Conservation (phyloP, 2,329 filamentous ascomycete genomes). For the Knufia fluminis region DNA sequence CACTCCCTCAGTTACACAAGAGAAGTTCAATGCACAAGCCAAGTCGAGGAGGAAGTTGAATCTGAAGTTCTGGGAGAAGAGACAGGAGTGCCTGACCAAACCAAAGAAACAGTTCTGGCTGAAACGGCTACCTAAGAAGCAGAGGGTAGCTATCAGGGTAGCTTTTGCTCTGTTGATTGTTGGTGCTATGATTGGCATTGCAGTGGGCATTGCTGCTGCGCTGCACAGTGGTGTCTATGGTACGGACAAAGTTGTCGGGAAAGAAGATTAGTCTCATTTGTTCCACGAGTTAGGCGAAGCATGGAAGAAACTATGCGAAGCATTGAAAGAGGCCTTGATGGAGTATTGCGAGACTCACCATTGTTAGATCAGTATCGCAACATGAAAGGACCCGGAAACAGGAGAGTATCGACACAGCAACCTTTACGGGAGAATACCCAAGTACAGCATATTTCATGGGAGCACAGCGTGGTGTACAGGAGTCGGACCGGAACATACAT, state of each 20-base stretch:
- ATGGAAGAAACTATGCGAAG: neutral
- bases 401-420: neutral
- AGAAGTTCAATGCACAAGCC: slow-evolving; percentile 18
- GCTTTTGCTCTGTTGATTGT: slow-evolving; percentile 34
- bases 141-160: slow-evolving; percentile 32
- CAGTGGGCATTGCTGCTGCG: slow-evolving; percentile 35
- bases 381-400: too few relatives aligned
- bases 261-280: neutral
- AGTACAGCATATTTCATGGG: neutral
- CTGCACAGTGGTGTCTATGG: slow-evolving; percentile 38
- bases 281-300: neutral
- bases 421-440: neutral
- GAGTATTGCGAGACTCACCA: too few relatives aligned
- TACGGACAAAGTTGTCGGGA: slow-evolving; percentile 22
- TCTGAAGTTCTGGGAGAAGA: slow-evolving; percentile 16
- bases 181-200: slow-evolving; percentile 37
- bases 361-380: too few relatives aligned
- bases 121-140: slow-evolving; percentile 26
- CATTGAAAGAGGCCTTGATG: neutral
- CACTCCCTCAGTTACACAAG: slow-evolving; percentile 17
- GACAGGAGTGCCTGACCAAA: slow-evolving; percentile 26
- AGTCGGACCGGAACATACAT: neutral
- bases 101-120: slow-evolving; percentile 29
- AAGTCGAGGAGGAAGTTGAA: neutral
- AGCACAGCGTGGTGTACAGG: slow-evolving; percentile 1